phyloP scores from a whole-genome alignment of 306 rosid species.

The Leucaena leucocephala region DNA sequence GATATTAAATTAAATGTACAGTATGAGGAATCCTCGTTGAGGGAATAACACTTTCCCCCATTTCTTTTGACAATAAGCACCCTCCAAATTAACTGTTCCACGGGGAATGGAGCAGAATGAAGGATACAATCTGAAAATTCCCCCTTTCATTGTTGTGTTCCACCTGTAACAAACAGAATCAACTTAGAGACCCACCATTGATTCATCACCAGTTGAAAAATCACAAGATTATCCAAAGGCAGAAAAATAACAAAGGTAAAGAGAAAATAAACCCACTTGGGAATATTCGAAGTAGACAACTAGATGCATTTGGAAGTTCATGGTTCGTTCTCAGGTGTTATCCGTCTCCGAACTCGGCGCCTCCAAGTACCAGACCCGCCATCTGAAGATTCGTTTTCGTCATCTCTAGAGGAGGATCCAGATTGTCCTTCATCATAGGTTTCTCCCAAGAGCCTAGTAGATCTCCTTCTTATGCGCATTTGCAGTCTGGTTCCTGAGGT shows the following conservation, averaged over 20 bases:
- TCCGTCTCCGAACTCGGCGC: conserved; percentile 60
- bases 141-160: conserved; percentile 27
- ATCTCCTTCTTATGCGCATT: conserved; percentile 75
- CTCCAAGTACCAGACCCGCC: conserved; percentile 72
- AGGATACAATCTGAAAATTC: conserved; percentile 34
- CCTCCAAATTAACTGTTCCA: conserved; percentile 38
- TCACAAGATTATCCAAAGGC: conserved; percentile 11
- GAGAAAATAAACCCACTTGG: conserved; percentile 43
- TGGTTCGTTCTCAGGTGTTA: conserved; percentile 69
- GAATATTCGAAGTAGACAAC: conserved; percentile 40
- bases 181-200: conserved; percentile 25
- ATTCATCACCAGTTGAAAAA: conserved; percentile 24
- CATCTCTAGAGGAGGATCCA: conserved; percentile 74
- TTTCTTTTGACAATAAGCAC: conserved; percentile 36
- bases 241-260: background rate
- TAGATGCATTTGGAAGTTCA: conserved; percentile 41
- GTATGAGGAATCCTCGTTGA: conserved; percentile 37
- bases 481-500: conserved; percentile 75
- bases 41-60: conserved; percentile 39
- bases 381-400: conserved; percentile 80
- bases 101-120: conserved; percentile 39
- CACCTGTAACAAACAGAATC: conserved; percentile 41
- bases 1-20: conserved; percentile 37
- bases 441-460: conserved; percentile 82
- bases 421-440: conserved; percentile 80